Evolutionary conservation across 1,139 yeast species (phyloP), one percentile per base, ranked within the genome.

Genomic region (Yamadazyma diospyri): DNA sequence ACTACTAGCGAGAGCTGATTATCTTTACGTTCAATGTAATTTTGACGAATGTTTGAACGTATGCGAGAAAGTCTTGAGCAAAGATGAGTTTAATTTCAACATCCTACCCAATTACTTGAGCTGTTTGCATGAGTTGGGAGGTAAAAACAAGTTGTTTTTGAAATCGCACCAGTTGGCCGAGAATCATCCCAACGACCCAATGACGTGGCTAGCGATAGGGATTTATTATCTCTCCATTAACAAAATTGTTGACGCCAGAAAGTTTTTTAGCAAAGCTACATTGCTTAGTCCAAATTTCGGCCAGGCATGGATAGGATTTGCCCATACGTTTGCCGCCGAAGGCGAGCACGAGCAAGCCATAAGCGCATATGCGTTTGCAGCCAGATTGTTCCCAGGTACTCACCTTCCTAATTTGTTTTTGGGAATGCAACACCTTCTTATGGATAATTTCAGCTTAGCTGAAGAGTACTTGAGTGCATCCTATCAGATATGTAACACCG

Each of bases 331-430:
- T 71, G 97, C 97, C 0, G 83, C 86, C 2, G 98, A 94, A 55
- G 95, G 97, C 7, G 99, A 94, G 58, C 97, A 94, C 51, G 99
- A 94, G 55, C 98, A 94, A 57, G 98, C 98, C 1, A 83, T 92
- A 14, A 82, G 96, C 39, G 98, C 98, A 0, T 94, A 89, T 59
- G 92, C 97, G 1, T 89, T 95, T 22, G 97, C 97, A 0, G 89
- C 96, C 0, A 65, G 97, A 39, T 69, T 89, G 32, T 94, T 92
- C 51, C 97, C 95, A 0, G 98, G 98, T 2, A 82, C 94, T 5
- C 97, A 92, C 57, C 61, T 89, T 32, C 98, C 98, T 2, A 80
- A 85, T 47, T 62, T 94, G 38, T 92, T 86, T 50, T 68, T 94
- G 31, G 99, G 98, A 3, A 94, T 92, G 96, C 97, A 94, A 59